These are phyloP conservation scores for Thuja plicata DNA, from an alignment of 83 land plant genomes.

Conservation along the genomic window DNA sequence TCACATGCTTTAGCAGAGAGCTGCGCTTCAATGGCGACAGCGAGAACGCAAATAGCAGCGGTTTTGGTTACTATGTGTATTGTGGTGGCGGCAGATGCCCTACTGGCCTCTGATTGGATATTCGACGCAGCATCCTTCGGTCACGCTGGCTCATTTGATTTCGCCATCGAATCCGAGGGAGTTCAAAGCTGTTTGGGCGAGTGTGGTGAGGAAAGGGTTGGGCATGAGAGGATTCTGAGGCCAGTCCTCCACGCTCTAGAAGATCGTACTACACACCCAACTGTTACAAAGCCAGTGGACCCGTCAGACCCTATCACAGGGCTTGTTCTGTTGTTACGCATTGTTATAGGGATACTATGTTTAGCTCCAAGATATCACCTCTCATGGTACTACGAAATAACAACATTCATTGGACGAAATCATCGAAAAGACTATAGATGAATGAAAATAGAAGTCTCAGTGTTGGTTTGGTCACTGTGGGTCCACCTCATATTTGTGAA, in stretches of 20 bases:
- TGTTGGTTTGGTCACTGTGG: too few relatives aligned
- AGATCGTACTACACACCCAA: slow-evolving; percentile 57
- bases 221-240: neutral
- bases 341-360: slow-evolving; percentile 27
- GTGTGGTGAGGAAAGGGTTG: neutral
- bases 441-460: too few relatives aligned
- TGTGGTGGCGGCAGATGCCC: neutral
- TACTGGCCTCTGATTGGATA: neutral
- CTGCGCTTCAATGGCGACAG: neutral
- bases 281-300: slow-evolving; percentile 35
- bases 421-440: too few relatives aligned
- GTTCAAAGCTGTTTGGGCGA: neutral
- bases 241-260: slow-evolving; percentile 40
- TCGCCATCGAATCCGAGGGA: neutral
- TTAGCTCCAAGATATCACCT: too few relatives aligned
- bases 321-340: slow-evolving; percentile 45
- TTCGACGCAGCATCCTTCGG: neutral
- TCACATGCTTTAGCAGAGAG: neutral
- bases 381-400: too few relatives aligned
- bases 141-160: neutral
- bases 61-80: neutral
- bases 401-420: too few relatives aligned
- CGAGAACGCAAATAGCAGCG: neutral
- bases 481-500: too few relatives aligned
- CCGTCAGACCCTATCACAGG: slow-evolving; percentile 38